Evolutionary conservation across 495 filamentous ascomycete genomes (phyloP).

Genomic region (Neurospora tetraspora): DNA sequence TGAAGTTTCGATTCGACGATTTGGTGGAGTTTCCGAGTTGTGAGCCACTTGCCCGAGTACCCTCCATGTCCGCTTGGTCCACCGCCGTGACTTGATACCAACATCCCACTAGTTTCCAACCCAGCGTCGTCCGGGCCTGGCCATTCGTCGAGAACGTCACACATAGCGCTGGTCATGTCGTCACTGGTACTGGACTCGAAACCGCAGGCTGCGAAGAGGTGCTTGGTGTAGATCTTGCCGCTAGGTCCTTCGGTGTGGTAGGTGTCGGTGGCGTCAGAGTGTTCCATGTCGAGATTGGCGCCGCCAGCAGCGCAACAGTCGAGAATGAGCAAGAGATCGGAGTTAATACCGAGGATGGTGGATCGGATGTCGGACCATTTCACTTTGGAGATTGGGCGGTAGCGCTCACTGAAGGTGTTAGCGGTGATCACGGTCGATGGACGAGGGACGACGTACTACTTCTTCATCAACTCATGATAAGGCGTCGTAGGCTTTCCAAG

Average conservation of each 20-base stretch:
- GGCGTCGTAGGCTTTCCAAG: constrained; percentile 1
- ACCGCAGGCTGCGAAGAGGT: constrained; percentile 25
- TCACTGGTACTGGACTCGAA: constrained; percentile 26
- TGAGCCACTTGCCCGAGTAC: constrained; percentile 4
- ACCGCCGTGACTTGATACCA: neutral
- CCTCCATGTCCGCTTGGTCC: neutral
- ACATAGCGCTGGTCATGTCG: constrained; percentile 27
- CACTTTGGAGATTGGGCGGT: constrained; percentile 19
- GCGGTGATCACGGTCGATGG: neutral
- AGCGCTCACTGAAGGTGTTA: constrained; percentile 18
- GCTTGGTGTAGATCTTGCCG: constrained; percentile 18
- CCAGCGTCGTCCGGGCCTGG: neutral
- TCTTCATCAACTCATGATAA: constrained; percentile 16
- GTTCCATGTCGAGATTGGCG: constrained; percentile 11
- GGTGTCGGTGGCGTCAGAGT: neutral
- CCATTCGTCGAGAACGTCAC: constrained; percentile 19
- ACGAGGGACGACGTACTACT: constrained; percentile 18
- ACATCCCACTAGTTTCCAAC: neutral
- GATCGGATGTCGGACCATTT: constrained; percentile 19
- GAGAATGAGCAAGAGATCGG: constrained; percentile 23
- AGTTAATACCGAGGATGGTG: constrained; percentile 16
- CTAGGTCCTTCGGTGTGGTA: constrained; percentile 5
- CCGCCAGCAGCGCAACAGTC: constrained; percentile 28
- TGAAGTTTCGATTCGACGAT: constrained; percentile 23
- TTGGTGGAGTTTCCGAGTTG: constrained; percentile 25